phyloP scores from a whole-genome alignment of 2,329 filamentous ascomycete genomes.

The Colletotrichum cereale region DNA sequence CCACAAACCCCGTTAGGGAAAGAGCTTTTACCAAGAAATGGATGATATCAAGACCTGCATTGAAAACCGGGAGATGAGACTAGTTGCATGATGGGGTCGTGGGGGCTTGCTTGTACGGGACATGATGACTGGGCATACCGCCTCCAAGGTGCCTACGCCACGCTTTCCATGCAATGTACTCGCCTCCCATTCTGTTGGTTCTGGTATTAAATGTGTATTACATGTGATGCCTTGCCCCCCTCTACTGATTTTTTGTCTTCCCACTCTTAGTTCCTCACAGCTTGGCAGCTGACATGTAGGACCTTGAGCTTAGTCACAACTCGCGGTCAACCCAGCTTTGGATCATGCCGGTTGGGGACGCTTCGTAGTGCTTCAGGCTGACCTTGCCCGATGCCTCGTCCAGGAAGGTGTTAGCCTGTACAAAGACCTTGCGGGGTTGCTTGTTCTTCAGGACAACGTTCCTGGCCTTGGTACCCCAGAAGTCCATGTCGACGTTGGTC shows the following conservation, averaged over 20 bases:
- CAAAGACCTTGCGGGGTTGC: conserved; percentile 90
- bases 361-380: conserved; percentile 86
- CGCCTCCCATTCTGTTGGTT: conserved; percentile 1
- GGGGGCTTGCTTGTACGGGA: not conserved
- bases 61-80: not conserved
- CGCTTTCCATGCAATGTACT: not conserved
- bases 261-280: not conserved
- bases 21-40: not conserved
- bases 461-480: conserved; percentile 85
- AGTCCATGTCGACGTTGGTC: conserved; percentile 83
- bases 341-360: conserved; percentile 83
- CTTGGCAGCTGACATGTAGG: not conserved
- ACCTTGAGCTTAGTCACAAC: conserved; percentile 36
- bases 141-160: not conserved
- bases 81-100: not conserved
- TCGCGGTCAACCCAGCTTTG: conserved; percentile 81
- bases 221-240: conserved; percentile 15
- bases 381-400: conserved; percentile 78
- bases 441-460: conserved; percentile 81
- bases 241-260: not conserved
- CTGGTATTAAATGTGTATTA: conserved; percentile 30
- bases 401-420: conserved; percentile 89
- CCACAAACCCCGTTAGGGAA: not conserved
- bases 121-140: not conserved
- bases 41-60: not conserved